A percentile compares a stretch with the other conserved stretches of the same genome.
Conservation (phyloP, 257 asterid genomes). For the Ehretia macrophylla region DNA sequence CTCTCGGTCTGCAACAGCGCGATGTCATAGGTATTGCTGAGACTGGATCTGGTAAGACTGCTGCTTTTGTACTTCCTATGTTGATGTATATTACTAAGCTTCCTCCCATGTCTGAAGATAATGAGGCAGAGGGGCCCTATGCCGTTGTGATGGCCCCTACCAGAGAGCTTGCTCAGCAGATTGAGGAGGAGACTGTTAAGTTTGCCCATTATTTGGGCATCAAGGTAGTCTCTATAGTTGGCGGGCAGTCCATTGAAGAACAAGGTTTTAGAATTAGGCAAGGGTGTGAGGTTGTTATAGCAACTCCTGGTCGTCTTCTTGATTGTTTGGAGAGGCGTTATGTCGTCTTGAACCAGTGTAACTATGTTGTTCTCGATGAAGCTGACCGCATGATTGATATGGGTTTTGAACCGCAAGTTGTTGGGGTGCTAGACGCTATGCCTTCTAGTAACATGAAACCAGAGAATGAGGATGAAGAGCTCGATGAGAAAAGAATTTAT, state of each 20-base stretch:
- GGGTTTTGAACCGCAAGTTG: slow-evolving; percentile 63
- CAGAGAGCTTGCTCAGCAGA: slow-evolving; percentile 32
- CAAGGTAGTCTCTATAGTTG: slow-evolving; percentile 31
- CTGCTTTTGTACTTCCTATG: slow-evolving; percentile 60
- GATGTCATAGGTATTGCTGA: slow-evolving; percentile 33
- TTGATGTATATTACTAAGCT: slow-evolving; percentile 28
- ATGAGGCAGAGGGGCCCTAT: slow-evolving; percentile 34
- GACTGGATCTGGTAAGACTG: slow-evolving; percentile 58
- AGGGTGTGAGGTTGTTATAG: slow-evolving; percentile 35
- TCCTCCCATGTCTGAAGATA: slow-evolving; percentile 26
- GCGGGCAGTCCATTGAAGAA: slow-evolving; percentile 34
- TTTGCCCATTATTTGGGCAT: slow-evolving; percentile 28
- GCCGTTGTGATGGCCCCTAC: slow-evolving; percentile 39
- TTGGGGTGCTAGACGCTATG: slow-evolving; percentile 28
- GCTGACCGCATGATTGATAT: slow-evolving; percentile 63
- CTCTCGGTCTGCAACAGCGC: slow-evolving; percentile 34
- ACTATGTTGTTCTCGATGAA: slow-evolving; percentile 34
- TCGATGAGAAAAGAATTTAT: slow-evolving; percentile 1
- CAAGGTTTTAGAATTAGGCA: slow-evolving; percentile 32
- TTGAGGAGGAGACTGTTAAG: slow-evolving; percentile 35
- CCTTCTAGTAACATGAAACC: slow-evolving; percentile 31
- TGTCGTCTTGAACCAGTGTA: slow-evolving; percentile 29
- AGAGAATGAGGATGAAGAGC: slow-evolving; percentile 29
- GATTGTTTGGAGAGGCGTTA: slow-evolving; percentile 33
- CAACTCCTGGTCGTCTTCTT: slow-evolving; percentile 31